Evolutionary conservation across 78 protist species (phyloP).

Genomic region (Bodo saltans): DNA sequence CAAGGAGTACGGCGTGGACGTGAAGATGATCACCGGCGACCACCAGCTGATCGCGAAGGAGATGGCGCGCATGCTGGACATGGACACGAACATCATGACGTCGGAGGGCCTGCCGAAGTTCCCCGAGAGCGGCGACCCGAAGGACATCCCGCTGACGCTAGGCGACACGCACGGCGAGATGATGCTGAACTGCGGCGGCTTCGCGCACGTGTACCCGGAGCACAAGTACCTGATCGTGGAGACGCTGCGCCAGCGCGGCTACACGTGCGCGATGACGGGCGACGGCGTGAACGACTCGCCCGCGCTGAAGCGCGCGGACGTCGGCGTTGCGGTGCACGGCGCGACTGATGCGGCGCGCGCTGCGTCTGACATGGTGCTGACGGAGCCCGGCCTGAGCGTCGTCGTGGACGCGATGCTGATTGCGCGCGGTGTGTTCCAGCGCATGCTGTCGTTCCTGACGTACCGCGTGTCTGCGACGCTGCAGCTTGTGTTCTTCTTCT

Average conservation of each 20-base stretch:
- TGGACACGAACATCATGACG: slow-evolving; percentile 57
- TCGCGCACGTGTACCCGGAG: slow-evolving; percentile 83
- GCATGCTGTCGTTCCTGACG: slow-evolving; percentile 44
- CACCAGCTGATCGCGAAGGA: slow-evolving; percentile 78
- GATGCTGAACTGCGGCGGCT: slow-evolving; percentile 68
- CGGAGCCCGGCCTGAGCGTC: slow-evolving; percentile 70
- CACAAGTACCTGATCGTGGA: slow-evolving; percentile 82
- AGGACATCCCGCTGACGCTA: neutral
- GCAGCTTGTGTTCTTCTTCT: slow-evolving; percentile 24
- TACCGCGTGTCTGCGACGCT: slow-evolving; percentile 35
- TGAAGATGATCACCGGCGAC: slow-evolving; percentile 90
- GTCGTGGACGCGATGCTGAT: slow-evolving; percentile 67
- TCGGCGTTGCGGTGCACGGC: slow-evolving; percentile 37
- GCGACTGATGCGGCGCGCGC: slow-evolving; percentile 79
- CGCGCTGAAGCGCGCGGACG: slow-evolving; percentile 56
- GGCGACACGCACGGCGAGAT: slow-evolving; percentile 20
- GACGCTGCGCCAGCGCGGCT: slow-evolving; percentile 8
- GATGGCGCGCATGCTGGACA: slow-evolving; percentile 69
- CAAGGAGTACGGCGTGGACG: slow-evolving; percentile 63
- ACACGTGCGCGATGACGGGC: slow-evolving; percentile 53
- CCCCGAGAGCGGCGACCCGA: slow-evolving; percentile 32
- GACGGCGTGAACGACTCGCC: slow-evolving; percentile 75
- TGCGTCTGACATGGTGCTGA: slow-evolving; percentile 80
- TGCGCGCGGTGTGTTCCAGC: slow-evolving; percentile 71
- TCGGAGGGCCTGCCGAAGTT: slow-evolving; percentile 44